phyloP scores from a whole-genome alignment of 805 yeast species.

The Wickerhamomyces silvicola region DNA sequence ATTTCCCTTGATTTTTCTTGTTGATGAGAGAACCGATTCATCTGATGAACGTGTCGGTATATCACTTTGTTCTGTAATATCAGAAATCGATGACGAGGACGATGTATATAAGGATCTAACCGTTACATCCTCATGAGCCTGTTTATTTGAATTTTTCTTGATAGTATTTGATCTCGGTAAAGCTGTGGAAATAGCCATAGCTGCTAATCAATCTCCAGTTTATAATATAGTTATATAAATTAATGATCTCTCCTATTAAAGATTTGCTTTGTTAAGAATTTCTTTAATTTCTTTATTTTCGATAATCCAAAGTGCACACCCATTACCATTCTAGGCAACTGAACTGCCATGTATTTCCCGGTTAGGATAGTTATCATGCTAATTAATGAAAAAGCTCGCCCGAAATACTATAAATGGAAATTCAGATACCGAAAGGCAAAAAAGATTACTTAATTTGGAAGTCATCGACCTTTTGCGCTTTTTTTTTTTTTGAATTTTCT shows the following conservation, averaged over 20 bases:
- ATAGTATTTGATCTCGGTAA: neutral
- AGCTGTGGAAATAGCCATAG: constrained; percentile 1
- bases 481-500: neutral
- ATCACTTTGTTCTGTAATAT: too few relatives aligned
- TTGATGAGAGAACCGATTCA: too few relatives aligned
- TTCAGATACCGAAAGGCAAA: neutral
- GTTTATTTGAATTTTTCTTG: neutral
- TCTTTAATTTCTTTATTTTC: too few relatives aligned
- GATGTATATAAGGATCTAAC: too few relatives aligned
- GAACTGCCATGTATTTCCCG: too few relatives aligned
- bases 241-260: too few relatives aligned
- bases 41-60: too few relatives aligned
- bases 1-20: neutral
- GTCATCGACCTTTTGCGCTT: neutral
- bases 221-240: too few relatives aligned
- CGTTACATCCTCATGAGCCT: neutral
- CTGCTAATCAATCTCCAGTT: too few relatives aligned
- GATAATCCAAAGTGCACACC: too few relatives aligned
- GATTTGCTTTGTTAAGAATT: too few relatives aligned
- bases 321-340: neutral
- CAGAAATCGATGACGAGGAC: too few relatives aligned
- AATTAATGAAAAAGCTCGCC: neutral
- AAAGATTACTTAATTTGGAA: neutral
- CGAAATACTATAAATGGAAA: neutral
- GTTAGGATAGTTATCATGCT: neutral